Evolutionary conservation across 2,329 filamentous ascomycete genomes (phyloP).

Genomic region (Apiospora arundinis): DNA sequence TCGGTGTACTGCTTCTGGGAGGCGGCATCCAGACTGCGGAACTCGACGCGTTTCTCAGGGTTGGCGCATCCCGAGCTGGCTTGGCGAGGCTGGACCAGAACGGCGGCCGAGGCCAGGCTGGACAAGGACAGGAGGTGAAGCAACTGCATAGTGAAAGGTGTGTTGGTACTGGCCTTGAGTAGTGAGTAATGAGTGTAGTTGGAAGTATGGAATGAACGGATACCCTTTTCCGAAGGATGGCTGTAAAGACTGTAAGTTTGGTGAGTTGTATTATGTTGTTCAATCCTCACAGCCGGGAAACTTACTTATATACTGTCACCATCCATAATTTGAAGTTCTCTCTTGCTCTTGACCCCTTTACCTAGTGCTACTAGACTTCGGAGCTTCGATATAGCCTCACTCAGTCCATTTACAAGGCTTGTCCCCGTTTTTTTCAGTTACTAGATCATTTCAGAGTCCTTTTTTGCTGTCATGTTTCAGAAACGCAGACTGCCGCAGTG

Average conservation of each 20-base stretch:
- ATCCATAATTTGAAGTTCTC: too few species aligned
- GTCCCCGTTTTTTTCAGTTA: neutral
- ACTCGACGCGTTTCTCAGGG: conserved; percentile 19
- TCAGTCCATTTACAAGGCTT: neutral
- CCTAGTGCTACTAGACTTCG: neutral
- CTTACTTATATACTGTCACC: neutral
- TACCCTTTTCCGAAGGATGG: neutral
- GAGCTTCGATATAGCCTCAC: neutral
- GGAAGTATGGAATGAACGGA: neutral
- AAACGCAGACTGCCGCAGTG: neutral
- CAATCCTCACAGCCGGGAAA: neutral
- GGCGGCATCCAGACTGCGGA: neutral
- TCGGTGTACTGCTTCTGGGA: conserved; percentile 6
- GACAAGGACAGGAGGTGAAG: neutral
- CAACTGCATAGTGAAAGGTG: neutral
- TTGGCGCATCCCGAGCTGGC: neutral
- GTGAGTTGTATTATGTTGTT: neutral
- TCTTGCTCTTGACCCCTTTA: too few species aligned
- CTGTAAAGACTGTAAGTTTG: neutral
- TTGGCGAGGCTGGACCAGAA: neutral
- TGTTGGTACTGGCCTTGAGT: neutral
- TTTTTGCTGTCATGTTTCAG: neutral
- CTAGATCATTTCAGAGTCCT: neutral
- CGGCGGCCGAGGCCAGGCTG: neutral
- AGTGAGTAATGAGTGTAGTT: neutral